These are phyloP conservation scores for Amanita jacksonii DNA, from an alignment of 768 basidiomycete species.

Conservation along the genomic window DNA sequence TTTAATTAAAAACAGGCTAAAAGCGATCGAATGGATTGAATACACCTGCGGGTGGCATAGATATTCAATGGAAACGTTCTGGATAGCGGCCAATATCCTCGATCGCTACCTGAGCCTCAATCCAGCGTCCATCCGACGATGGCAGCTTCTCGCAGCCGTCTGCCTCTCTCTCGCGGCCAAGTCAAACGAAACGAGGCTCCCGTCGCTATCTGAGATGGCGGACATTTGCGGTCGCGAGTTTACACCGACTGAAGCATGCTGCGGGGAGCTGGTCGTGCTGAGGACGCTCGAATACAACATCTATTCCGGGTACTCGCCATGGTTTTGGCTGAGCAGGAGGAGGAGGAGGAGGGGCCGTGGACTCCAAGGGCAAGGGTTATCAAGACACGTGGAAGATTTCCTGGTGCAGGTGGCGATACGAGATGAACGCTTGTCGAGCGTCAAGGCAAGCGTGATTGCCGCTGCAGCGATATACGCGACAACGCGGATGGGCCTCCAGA, in stretches of 20 bases:
- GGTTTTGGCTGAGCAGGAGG: slow-evolving; percentile 3
- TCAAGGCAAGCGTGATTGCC: background rate
- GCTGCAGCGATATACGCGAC: background rate
- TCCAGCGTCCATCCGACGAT: background rate
- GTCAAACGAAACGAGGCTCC: background rate
- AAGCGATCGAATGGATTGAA: background rate
- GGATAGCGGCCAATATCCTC: slow-evolving; percentile 2
- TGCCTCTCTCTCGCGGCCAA: slow-evolving; percentile 1
- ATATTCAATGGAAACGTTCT: background rate
- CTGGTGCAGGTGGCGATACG: slow-evolving; percentile 1
- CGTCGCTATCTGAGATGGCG: background rate
- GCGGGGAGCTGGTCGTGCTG: background rate
- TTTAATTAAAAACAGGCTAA: background rate
- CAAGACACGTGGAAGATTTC: background rate
- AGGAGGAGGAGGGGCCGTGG: background rate
- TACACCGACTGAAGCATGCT: background rate
- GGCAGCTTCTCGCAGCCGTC: background rate
- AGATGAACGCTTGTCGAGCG: background rate
- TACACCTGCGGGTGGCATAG: background rate
- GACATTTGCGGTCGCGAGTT: background rate
- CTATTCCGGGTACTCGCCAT: slow-evolving; percentile 5
- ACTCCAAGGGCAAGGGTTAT: background rate
- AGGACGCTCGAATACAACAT: background rate
- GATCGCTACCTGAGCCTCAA: background rate
- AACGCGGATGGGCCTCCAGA: background rate